phyloP scores from a whole-genome alignment of 306 rosid genomes.

The Lathyrus oleraceus region DNA sequence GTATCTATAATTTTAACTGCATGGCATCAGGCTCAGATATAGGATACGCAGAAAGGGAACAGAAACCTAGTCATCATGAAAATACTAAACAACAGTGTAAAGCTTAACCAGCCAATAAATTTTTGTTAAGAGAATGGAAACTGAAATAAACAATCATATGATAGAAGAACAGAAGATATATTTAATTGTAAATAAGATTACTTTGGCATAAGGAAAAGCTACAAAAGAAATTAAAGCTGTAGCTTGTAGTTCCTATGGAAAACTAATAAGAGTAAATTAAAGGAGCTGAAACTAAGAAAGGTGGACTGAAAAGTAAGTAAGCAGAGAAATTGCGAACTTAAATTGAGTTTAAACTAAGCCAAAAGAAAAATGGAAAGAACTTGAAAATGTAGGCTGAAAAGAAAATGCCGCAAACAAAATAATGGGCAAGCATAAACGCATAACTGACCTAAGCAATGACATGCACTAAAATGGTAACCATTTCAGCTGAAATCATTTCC shows the following conservation, averaged over 20 bases:
- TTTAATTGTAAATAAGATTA: constrained; percentile 10
- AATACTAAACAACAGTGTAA: neutral
- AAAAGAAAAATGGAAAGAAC: constrained; percentile 47
- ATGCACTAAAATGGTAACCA: constrained; percentile 88
- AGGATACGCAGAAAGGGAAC: neutral
- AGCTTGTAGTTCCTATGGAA: constrained; percentile 22
- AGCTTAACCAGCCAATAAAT: no score
- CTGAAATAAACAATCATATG: constrained; percentile 25
- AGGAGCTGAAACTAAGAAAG: constrained; percentile 31
- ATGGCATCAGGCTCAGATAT: neutral
- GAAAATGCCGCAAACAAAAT: constrained; percentile 60
- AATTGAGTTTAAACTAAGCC: constrained; percentile 51
- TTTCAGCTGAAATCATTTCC: constrained; percentile 97
- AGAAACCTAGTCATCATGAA: constrained; percentile 25
- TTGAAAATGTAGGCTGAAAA: constrained; percentile 58
- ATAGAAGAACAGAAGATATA: constrained; percentile 21
- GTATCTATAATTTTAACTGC: constrained; percentile 13
- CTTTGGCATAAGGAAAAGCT: constrained; percentile 30
- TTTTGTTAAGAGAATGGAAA: constrained; percentile 28
- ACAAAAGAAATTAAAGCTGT: constrained; percentile 28
- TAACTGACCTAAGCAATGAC: constrained; percentile 95
- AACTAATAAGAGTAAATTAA: constrained; percentile 31
- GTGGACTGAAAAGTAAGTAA: constrained; percentile 36
- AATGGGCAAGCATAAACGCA: constrained; percentile 65
- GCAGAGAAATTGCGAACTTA: constrained; percentile 45